Base-by-base conservation (phyloP, 352 stramenopile species). In the Phytophthora tentaculata region DNA sequence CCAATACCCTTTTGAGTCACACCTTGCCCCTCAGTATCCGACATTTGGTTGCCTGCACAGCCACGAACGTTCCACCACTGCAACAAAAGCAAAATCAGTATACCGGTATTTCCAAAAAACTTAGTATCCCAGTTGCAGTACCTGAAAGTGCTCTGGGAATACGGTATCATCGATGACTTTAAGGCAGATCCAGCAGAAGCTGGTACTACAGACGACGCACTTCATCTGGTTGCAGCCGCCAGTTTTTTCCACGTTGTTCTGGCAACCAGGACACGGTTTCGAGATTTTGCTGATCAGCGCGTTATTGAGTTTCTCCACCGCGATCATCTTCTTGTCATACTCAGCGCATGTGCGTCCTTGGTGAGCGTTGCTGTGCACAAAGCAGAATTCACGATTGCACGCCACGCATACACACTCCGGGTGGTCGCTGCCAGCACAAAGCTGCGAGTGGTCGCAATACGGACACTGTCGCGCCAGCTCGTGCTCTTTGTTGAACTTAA, bases 171-270 rank as follows among this genome's bases (percentile, higher is more conserved):
- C 92, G 39, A 98, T 87, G 32, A 93, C 56, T 56, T 81, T 66
- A 20, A 83, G 72, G 26, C 92, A 98, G 24, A 96, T 85, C 90
- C 91, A 98, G 70, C 92, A 97, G 68, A 97, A 98, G 61, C 86
- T 86, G 26, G 78, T 90, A 19, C 66, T 76, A 69, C 91, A 97
- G 24, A 86, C 83, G 14, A 84, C 75, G 55, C 91, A 97, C 61
- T 91, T 95, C 74, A 98, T 96, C 66, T 97, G 90, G 63, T 97
- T 97, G 67, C 92, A 98, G 0, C 91, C 91, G 69, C 86, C 86
- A 39, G 86, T 92, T 64, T 98, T 98, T 51, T 96, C 90, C 14
- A 98, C 89, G 37, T 91, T 81, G 56, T 87, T 96, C 44, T 92
- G 83, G 76, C 92, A 98, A 4, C 77, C 83, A 26, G 92, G 92